phyloP scores from a whole-genome alignment of 1,139 yeast genomes.

The Taiozyma sp. region DNA sequence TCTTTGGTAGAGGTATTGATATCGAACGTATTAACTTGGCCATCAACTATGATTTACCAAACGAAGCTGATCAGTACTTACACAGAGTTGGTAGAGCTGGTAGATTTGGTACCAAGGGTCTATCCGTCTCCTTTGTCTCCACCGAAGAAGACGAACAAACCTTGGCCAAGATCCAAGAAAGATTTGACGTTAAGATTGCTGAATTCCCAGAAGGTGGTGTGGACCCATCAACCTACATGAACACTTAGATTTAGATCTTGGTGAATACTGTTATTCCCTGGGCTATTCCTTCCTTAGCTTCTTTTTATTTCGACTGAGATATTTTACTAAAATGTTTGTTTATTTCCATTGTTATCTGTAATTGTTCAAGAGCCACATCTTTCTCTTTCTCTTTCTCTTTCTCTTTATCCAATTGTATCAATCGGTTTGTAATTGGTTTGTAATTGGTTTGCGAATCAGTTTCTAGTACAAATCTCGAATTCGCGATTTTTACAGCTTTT shows the following conservation, averaged over 20 bases:
- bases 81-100: slow-evolving; percentile 99
- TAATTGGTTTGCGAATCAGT: too few species aligned
- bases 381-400: not conserved
- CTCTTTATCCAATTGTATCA: too few species aligned
- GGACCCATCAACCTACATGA: slow-evolving; percentile 97
- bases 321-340: not conserved
- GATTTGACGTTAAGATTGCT: slow-evolving; percentile 92
- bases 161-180: slow-evolving; percentile 88
- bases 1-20: slow-evolving; percentile 99
- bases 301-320: not conserved
- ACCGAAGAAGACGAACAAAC: slow-evolving; percentile 86
- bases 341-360: not conserved
- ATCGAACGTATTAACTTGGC: slow-evolving; percentile 98
- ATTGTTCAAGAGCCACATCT: not conserved
- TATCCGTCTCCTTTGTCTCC: slow-evolving; percentile 87
- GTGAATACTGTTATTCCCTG: not conserved
- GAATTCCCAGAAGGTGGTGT: slow-evolving; percentile 98
- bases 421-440: too few species aligned
- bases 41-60: slow-evolving; percentile 86
- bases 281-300: not conserved
- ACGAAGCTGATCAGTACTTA: slow-evolving; percentile 94
- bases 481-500: not conserved
- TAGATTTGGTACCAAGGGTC: slow-evolving; percentile 99
- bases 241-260: slow-evolving; percentile 48
- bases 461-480: not conserved